These are phyloP conservation scores for Colletotrichum destructivum DNA, from an alignment of 2,329 filamentous ascomycete genomes.

Conservation along the genomic window DNA sequence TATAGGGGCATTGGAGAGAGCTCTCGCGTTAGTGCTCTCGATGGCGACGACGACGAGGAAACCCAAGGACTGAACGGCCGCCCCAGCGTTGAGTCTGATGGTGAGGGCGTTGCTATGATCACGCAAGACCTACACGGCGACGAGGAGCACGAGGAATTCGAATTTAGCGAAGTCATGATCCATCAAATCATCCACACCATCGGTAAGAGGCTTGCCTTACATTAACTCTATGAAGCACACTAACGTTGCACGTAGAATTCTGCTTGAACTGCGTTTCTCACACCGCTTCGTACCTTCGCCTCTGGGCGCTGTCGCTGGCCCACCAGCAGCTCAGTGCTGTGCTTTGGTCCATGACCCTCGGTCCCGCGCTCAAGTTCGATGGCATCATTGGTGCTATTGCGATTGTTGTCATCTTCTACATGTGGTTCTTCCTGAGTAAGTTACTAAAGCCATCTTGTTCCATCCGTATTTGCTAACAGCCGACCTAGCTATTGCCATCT, in stretches of 20 bases:
- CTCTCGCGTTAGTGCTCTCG: constrained; percentile 88
- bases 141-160: constrained; percentile 95
- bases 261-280: constrained; percentile 99
- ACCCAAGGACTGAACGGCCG: constrained; percentile 74
- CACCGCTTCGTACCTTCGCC: constrained; percentile 97
- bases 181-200: constrained; percentile 99
- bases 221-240: constrained; percentile 15
- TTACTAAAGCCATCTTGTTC: neutral
- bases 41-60: constrained; percentile 88
- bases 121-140: constrained; percentile 83
- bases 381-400: constrained; percentile 82
- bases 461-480: constrained; percentile 13
- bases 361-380: constrained; percentile 77
- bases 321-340: constrained; percentile 98
- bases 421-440: constrained; percentile 89
- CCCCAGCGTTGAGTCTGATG: constrained; percentile 73
- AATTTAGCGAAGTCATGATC: constrained; percentile 98
- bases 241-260: constrained; percentile 78
- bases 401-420: constrained; percentile 85
- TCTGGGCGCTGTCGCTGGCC: constrained; percentile 96
- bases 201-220: constrained; percentile 70
- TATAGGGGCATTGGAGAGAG: constrained; percentile 95
- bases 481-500: constrained; percentile 66
- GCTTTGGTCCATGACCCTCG: constrained; percentile 96
- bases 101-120: constrained; percentile 89